Evolutionary conservation across 352 stramenopile genomes (phyloP).

Genomic region (Globisporangium alternatum): DNA sequence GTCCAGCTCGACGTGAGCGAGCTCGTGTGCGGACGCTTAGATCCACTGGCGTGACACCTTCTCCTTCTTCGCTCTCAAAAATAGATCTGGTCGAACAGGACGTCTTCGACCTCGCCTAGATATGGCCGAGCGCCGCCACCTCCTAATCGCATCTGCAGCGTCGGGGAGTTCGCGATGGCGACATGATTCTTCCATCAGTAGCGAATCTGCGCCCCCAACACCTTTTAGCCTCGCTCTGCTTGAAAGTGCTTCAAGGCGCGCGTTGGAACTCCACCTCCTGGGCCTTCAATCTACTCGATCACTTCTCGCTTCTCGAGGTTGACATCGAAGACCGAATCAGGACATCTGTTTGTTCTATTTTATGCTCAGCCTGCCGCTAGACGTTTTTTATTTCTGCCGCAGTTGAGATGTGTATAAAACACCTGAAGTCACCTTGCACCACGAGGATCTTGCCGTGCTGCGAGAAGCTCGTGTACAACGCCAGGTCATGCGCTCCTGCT

Average conservation of each 20-base stretch:
- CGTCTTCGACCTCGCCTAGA: constrained; percentile 16
- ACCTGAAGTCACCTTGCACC: no score
- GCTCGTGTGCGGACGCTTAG: constrained; percentile 9
- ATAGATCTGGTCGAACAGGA: constrained; percentile 19
- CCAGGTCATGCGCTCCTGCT: constrained; percentile 87
- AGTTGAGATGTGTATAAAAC: no score
- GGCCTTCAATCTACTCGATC: constrained; percentile 16
- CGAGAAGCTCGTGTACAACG: constrained; percentile 89
- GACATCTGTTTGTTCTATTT: no score
- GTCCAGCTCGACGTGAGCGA: constrained; percentile 1
- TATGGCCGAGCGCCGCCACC: background rate
- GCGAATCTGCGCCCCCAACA: constrained; percentile 18
- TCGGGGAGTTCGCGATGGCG: constrained; percentile 11
- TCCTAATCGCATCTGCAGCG: background rate
- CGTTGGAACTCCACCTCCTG: constrained; percentile 14
- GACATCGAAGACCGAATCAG: constrained; percentile 16
- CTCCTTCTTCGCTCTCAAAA: constrained; percentile 8
- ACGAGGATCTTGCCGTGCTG: constrained; percentile 92
- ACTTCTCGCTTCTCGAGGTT: constrained; percentile 18
- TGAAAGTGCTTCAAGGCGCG: constrained; percentile 17
- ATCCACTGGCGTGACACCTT: constrained; percentile 18
- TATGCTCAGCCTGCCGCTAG: no score
- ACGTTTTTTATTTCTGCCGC: no score
- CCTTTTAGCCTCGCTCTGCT: constrained; percentile 14
- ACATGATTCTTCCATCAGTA: constrained; percentile 20